These are phyloP conservation scores for Trametes cingulata DNA, from an alignment of 768 basidiomycete species.

Conservation along the genomic window DNA sequence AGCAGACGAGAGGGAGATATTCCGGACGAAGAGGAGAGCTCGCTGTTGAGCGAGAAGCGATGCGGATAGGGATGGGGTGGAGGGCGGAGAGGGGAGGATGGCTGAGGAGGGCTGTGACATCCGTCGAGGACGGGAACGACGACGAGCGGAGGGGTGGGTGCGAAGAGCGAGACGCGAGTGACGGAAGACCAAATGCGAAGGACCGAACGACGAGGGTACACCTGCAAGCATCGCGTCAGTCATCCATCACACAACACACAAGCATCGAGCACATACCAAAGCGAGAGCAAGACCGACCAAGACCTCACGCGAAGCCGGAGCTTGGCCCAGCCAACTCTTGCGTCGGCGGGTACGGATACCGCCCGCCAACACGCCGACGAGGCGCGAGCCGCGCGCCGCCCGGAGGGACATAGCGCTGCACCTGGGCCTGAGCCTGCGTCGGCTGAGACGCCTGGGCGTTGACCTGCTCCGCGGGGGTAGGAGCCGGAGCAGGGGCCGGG, in stretches of 20 bases:
- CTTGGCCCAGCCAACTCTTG: not conserved
- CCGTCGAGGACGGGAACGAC: not conserved
- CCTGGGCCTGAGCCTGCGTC: not conserved
- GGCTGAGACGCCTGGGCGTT: not conserved
- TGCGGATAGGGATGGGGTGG: not conserved
- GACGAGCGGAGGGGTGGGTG: too few relatives aligned
- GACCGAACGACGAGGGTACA: too few relatives aligned
- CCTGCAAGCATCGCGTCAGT: too few relatives aligned
- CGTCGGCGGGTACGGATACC: not conserved
- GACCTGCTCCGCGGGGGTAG: not conserved
- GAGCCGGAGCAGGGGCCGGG: not conserved
- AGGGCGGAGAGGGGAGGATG: too few relatives aligned
- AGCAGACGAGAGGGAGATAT: not conserved
- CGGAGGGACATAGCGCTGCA: constrained; percentile 13
- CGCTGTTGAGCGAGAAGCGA: constrained; percentile 1
- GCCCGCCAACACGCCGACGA: constrained; percentile 6
- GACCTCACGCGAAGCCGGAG: not conserved
- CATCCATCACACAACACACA: too few relatives aligned
- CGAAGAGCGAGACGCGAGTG: too few relatives aligned
- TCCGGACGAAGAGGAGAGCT: not conserved
- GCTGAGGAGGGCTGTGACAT: not conserved
- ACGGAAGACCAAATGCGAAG: too few relatives aligned
- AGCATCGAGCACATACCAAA: too few relatives aligned
- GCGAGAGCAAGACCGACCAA: not conserved
- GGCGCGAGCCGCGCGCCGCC: constrained; percentile 2